Conservation (phyloP, 371 early-diverging fungal genomes). For the Thermomucor indicae-seudaticae region DNA sequence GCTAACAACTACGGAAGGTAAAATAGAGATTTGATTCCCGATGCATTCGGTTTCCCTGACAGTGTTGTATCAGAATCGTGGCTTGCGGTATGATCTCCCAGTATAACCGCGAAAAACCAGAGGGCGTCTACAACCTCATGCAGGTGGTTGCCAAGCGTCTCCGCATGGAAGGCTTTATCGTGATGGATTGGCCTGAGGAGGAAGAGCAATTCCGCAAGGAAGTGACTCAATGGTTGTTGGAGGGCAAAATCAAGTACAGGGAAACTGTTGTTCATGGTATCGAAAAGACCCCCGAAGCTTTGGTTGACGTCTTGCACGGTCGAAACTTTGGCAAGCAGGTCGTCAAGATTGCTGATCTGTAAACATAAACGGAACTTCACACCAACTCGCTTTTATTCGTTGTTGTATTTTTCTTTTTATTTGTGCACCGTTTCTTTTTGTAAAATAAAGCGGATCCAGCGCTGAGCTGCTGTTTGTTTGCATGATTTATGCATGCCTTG, state of each 20-base stretch:
- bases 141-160: constrained; percentile 35
- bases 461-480: too few species aligned
- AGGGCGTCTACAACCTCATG: constrained; percentile 26
- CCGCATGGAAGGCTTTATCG: constrained; percentile 63
- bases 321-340: constrained; percentile 83
- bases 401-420: too few species aligned
- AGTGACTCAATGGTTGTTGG: constrained; percentile 58
- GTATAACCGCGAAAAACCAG: constrained; percentile 43
- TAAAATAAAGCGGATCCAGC: too few species aligned
- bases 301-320: constrained; percentile 74
- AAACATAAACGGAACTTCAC: too few species aligned
- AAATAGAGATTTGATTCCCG: too few species aligned
- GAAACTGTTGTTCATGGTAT: constrained; percentile 71
- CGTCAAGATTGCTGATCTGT: constrained; percentile 59
- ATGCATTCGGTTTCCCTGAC: too few species aligned
- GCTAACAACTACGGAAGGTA: too few species aligned
- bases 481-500: too few species aligned
- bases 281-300: constrained; percentile 74
- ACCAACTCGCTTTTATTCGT: too few species aligned
- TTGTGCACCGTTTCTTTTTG: too few species aligned
- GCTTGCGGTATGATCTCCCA: constrained; percentile 71
- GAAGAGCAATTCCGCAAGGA: constrained; percentile 55
- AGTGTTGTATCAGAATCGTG: constrained; percentile 42
- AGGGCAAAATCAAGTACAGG: constrained; percentile 63
- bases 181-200: constrained; percentile 49